phyloP scores from a whole-genome alignment of 2,329 filamentous ascomycete genomes.

The Aspergillus sp. region DNA sequence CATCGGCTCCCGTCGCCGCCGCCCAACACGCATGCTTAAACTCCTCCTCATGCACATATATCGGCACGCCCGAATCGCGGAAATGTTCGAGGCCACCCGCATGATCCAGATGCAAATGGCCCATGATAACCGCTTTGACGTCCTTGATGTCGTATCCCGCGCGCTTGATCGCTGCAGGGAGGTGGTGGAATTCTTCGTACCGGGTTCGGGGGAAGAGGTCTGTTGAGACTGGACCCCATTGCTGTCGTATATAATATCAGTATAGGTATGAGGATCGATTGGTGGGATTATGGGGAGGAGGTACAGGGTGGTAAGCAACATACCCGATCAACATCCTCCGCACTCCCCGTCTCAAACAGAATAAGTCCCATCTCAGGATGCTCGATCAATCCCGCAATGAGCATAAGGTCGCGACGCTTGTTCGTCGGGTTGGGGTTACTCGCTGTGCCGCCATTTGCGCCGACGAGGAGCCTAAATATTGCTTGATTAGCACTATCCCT shows the following conservation, averaged over 20 bases:
- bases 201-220: no score
- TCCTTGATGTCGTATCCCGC: slow-evolving; percentile 51
- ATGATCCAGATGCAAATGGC: slow-evolving; percentile 55
- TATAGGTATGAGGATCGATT: no score
- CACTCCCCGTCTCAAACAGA: slow-evolving; percentile 52
- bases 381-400: slow-evolving; percentile 51
- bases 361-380: slow-evolving; percentile 51
- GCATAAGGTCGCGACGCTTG: slow-evolving; percentile 48
- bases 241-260: no score
- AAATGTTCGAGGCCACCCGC: slow-evolving; percentile 55
- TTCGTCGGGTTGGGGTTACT: slow-evolving; percentile 45
- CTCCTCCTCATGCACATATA: slow-evolving; percentile 55
- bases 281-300: no score
- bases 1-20: slow-evolving; percentile 47
- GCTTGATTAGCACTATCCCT: not conserved
- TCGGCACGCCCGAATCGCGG: slow-evolving; percentile 46
- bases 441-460: slow-evolving; percentile 37
- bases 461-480: slow-evolving; percentile 40
- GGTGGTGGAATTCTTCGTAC: slow-evolving; percentile 27
- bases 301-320: no score
- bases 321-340: slow-evolving; percentile 44
- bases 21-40: slow-evolving; percentile 53
- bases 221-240: slow-evolving; percentile 31
- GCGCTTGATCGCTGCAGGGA: slow-evolving; percentile 41
- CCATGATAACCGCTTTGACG: slow-evolving; percentile 53